A percentile compares a stretch with the other conserved stretches of the same genome.
These are phyloP conservation scores for Xylona heveae DNA, from an alignment of 495 filamentous ascomycete species.

Conservation along the genomic window DNA sequence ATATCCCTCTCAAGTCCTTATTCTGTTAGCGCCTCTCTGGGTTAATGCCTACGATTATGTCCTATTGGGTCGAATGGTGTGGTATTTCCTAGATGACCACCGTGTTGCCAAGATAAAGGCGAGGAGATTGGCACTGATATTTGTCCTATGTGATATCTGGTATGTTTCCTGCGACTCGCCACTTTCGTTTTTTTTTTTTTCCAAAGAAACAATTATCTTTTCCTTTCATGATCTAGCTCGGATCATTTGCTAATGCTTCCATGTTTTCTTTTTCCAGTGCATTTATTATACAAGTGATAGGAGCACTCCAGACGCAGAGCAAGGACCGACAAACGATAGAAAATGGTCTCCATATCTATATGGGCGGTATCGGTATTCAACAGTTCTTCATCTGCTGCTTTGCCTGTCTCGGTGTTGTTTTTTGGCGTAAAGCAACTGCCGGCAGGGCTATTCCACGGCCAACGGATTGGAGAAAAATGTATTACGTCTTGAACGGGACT, in stretches of 20 bases:
- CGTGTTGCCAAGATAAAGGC: constrained; percentile 27
- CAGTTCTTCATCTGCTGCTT: constrained; percentile 36
- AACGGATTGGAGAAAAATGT: too few relatives aligned
- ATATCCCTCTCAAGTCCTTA: constrained; percentile 14
- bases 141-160: constrained; percentile 40
- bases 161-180: background rate
- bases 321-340: constrained; percentile 9
- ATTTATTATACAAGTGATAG: constrained; percentile 7
- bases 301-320: too few relatives aligned
- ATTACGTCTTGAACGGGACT: too few relatives aligned
- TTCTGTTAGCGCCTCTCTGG: constrained; percentile 25
- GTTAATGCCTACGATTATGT: constrained; percentile 53
- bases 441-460: background rate
- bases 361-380: constrained; percentile 38
- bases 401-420: constrained; percentile 20
- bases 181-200: too few relatives aligned
- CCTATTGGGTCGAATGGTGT: constrained; percentile 39
- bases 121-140: constrained; percentile 26
- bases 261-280: too few relatives aligned
- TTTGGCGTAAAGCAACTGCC: constrained; percentile 18
- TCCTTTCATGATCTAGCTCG: constrained; percentile 6
- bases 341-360: constrained; percentile 34
- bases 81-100: constrained; percentile 28
- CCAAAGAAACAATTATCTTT: too few relatives aligned
- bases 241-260: too few relatives aligned